Conservation (phyloP, 2,329 filamentous ascomycete species). For the Colletotrichum scovillei region DNA sequence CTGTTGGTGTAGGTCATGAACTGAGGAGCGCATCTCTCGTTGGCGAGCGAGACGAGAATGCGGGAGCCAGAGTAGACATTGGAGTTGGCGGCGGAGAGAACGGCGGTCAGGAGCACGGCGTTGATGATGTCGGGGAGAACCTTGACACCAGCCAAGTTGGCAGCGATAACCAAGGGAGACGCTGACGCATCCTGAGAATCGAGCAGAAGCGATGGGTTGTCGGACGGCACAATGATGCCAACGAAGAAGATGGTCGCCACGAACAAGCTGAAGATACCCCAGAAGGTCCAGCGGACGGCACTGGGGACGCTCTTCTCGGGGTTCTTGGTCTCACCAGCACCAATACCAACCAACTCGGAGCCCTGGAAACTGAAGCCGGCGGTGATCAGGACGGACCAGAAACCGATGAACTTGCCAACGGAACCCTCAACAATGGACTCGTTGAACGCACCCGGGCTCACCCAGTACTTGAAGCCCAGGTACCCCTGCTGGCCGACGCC, state of each 20-base stretch:
- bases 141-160: slow-evolving; percentile 70
- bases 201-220: slow-evolving; percentile 64
- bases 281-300: slow-evolving; percentile 81
- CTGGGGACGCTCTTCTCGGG: slow-evolving; percentile 78
- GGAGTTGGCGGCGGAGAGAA: slow-evolving; percentile 82
- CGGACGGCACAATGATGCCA: slow-evolving; percentile 75
- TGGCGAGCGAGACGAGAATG: slow-evolving; percentile 74
- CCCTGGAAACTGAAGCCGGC: slow-evolving; percentile 80
- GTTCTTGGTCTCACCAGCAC: slow-evolving; percentile 81
- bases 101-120: slow-evolving; percentile 80
- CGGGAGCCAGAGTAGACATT: slow-evolving; percentile 80
- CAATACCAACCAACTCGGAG: slow-evolving; percentile 80
- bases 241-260: slow-evolving; percentile 75
- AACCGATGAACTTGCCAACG: slow-evolving; percentile 73
- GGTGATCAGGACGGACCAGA: slow-evolving; percentile 76
- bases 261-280: slow-evolving; percentile 78
- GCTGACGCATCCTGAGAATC: slow-evolving; percentile 68
- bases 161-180: slow-evolving; percentile 73
- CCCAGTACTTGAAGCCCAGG: slow-evolving; percentile 80
- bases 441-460: slow-evolving; percentile 74
- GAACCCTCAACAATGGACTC: slow-evolving; percentile 66
- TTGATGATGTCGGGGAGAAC: slow-evolving; percentile 79
- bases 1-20: slow-evolving; percentile 70
- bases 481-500: slow-evolving; percentile 77
- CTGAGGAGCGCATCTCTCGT: slow-evolving; percentile 71